Base-by-base conservation (phyloP, 2,329 filamentous ascomycete species). In the Diaporthe eres region DNA sequence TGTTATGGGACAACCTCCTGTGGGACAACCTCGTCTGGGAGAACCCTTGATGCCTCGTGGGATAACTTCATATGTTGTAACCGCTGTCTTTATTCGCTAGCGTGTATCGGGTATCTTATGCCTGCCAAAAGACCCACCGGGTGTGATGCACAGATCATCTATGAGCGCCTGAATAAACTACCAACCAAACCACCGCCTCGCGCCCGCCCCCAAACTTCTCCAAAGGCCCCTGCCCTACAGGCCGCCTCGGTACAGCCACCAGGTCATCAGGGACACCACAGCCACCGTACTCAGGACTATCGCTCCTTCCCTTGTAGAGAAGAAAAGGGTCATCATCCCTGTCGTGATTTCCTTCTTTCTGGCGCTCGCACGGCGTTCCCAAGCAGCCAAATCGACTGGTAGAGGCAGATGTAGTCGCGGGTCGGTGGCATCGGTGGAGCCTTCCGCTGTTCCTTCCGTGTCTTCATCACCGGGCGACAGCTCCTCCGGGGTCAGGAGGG, bases 311-410 rank as follows among this genome's bases (percentile, higher is more conserved):
- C 84, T 85, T 15, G 90, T 91, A 78, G 88, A 88, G 82, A 88
- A 90, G 55, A 91, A 80, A 60, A 90, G 84, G 83, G 90, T 89
- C 68, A 86, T 86, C 87, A 88, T 90, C 10, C 90, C 90, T 2
- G 88, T 86, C 63, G 88, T 79, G 37, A 86, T 77, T 81, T 90
- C 88, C 77, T 83, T 85, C 77, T 83, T 81, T 70, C 88, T 82
- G 28, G 87, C 88, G 13, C 84, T 84, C 25, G 82, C 84, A 37
- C 90, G 85, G 72, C 89, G 85, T 60, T 86, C 85, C 89, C 90
- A 91, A 3, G 89, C 86, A 77, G 90, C 87, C 3, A 87, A 85
- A 77, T 91, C 88, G 65, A 92, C 85, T 61, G 88, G 85, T 17
- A 89, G 84, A 1, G 89, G 90, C 44, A 90, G 82, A 37, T 80